Evolutionary conservation across 805 yeast species (phyloP), one percentile per base, ranked within the genome.

Genomic region (Huiozyma naganishii): DNA sequence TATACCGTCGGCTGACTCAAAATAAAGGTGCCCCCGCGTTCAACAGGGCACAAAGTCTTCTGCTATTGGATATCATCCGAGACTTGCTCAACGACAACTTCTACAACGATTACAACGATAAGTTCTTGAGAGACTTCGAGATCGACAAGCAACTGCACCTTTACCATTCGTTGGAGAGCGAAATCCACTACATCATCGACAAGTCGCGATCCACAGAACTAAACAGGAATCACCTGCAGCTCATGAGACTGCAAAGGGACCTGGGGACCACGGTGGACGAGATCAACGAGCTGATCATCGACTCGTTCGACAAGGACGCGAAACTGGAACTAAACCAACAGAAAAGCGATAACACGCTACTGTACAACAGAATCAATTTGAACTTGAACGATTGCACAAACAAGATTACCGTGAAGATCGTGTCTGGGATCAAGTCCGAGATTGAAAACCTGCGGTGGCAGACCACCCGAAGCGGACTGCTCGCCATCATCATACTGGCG

Each of bases 371-470:
- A 37, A 71, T 85, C 36, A 79, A 80, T 57, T 66, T 84, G 49
- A 73, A 75, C 48, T 77, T 88, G 43, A 94, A 86, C 56, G 95
- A 84, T 55, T 72, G 90, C 39, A 80, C 83, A 52, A 88, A 87
- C 64, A 80, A 86, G 52, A 89, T 90, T 46, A 77, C 84, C 27
- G 83, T 92, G 5, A 83, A 83, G 51, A 72, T 92, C 52, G 77
- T 80, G 48, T 79, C 92, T 32, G 92, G 85, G 6, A 74, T 88
- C 58, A 77, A 86, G 57, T 80, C 92, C 0, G 92, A 87, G 45
- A 84, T 87, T 45, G 98, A 90, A 64, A 77, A 80, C 46, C 70
- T 90, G 48, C 72, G 97, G 53, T 90, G 98, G 98, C 87, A 86
- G 56, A 77, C 90, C 38, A 88, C 96, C 1, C 71, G 96, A 45